Evolutionary conservation across 2,329 filamentous ascomycete genomes (phyloP), one percentile per base, ranked within the genome.

Genomic region (Neoascochyta sp.): DNA sequence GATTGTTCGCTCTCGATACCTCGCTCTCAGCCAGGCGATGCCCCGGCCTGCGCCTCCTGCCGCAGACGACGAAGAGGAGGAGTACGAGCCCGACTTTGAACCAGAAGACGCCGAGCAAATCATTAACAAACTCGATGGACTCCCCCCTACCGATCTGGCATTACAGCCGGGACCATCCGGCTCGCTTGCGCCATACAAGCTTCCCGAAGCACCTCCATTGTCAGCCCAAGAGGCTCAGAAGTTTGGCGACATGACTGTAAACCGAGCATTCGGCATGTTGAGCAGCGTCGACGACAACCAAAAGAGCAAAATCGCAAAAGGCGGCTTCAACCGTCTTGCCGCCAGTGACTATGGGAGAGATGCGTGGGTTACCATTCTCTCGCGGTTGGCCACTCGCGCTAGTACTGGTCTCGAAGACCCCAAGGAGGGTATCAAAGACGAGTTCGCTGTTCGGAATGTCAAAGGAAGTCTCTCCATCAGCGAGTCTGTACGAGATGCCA

Each of bases 51-150:
- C 57, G 27, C 41, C 46, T 13, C 44, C 39, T 18, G 34, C 52
- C 10, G 62, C 60, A 2, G 78, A 75, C 15, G 80, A 85, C 3
- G 88, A 94, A 22, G 89, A 95, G 12, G 87, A 94, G 44, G 86
- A 95, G 49, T 95, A 95, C 54, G 90, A 95, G 52, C 89, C 90
- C 0, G 85, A 93, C 53, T 88, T 87, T 47, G 79, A 82, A 36
- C 75, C 83, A 7, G 86, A 93, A 59, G 80, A 86, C 44, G 78
- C 78, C 1, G 83, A 88, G 51, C 84, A 90, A 53, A 80, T 86
- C 17, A 65, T 83, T 27, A 86, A 90, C 61, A 85, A 85, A 55
- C 71, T 87, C 9, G 85, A 90, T 54, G 77, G 77, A 39, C 71
- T 80, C 4, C 74, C 81, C n/a, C 67, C 78, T 4, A 73, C 75